Evolutionary conservation across 192 early-diverging fungal species (phyloP), one percentile per base, ranked within the genome.

Genomic region (Gonapodya sp.): DNA sequence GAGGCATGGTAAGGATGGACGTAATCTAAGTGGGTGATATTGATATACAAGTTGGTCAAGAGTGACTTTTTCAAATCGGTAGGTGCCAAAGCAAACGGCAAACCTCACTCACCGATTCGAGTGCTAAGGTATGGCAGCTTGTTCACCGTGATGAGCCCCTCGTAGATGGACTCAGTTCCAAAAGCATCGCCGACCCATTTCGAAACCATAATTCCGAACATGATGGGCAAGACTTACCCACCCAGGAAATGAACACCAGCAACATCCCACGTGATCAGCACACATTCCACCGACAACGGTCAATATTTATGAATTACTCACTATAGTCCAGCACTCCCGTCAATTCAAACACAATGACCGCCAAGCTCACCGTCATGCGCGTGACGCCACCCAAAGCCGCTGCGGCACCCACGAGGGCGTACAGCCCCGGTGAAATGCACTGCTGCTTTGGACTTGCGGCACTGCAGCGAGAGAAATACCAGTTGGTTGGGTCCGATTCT

Each of bases 311-410:
- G 36, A 36, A 74, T 80, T 91, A 74, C 36, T 36, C 32, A 77
- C 73, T 94, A 82, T 99, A 98, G 74, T 94, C 95, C 37, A 99
- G 87, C 0, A 95, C 94, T 0, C 96, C 97, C n/a, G 97, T 99
- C 64, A 99, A 88, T 85, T 99, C 97, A 86, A 99, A 99, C 96
- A 99, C 97, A 36, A 99, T 94, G n/a, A 99, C 96, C 1, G 97
- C 95, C 0, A 95, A 83, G 0, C 95, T 94, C 0, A 96, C 94
- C 0, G 94, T 96, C 89, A 96, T 95, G 2, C 96, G 91, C n/a
- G 95, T 96, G 1, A 95, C 92, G 30, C 95, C 90, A 35, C 94
- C 91, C 81, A 98, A 85, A 1, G 93, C 91, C 0, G 95, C 96
- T 0, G 96, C 96, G 0, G 97, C 96, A 31, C 97, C 97, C 36